Conservation (phyloP, 2,329 filamentous ascomycete species). For the Didymosphaeria variabile region DNA sequence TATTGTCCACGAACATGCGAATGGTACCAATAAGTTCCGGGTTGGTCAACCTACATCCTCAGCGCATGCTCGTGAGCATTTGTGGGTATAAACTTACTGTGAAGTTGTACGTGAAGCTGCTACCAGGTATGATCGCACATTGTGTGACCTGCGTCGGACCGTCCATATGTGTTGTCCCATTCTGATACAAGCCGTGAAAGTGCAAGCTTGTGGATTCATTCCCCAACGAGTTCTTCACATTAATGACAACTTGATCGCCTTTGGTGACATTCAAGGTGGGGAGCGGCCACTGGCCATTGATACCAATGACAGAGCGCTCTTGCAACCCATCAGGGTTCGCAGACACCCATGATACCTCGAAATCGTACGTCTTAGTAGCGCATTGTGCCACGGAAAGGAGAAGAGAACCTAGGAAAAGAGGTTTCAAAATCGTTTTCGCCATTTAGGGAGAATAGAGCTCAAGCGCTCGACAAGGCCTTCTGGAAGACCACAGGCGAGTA, state of each 20-base stretch:
- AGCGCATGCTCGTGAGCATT: conserved; percentile 11
- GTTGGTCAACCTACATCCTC: conserved; percentile 60
- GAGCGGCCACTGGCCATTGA: conserved; percentile 79
- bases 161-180: conserved; percentile 78
- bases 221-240: conserved; percentile 71
- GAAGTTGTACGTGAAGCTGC: conserved; percentile 69
- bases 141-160: conserved; percentile 72
- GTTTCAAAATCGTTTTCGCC: conserved; percentile 56
- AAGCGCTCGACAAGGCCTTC: conserved; percentile 2
- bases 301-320: conserved; percentile 67
- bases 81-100: conserved; percentile 28
- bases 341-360: conserved; percentile 63
- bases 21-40: conserved; percentile 72
- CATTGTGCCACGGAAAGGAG: conserved; percentile 31
- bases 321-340: conserved; percentile 64
- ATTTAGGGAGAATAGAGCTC: conserved; percentile 38
- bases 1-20: conserved; percentile 70
- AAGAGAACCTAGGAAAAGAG: conserved; percentile 49
- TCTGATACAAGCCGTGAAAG: conserved; percentile 81
- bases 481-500: conserved; percentile 19
- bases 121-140: conserved; percentile 66
- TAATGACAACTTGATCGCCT: conserved; percentile 75
- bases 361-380: conserved; percentile 58
- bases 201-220: conserved; percentile 74
- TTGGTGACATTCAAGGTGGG: conserved; percentile 77